Conservation (phyloP, 257 asterid species). For the Handroanthus guayacan region DNA sequence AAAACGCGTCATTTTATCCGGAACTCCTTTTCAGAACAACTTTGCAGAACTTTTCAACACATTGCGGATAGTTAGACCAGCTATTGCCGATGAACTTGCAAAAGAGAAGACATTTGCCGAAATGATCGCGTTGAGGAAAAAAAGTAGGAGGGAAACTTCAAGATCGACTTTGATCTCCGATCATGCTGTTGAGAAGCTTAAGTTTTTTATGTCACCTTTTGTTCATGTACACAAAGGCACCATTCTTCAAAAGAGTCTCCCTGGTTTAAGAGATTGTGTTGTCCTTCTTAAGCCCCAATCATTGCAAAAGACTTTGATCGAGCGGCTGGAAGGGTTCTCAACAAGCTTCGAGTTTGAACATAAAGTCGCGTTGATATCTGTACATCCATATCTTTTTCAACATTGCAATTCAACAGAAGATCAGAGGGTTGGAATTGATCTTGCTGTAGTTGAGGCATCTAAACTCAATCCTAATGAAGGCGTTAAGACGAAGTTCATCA, state of each 20-base stretch:
- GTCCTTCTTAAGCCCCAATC: conserved; percentile 54
- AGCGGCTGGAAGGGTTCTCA: conserved; percentile 31
- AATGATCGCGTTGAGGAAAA: conserved; percentile 32
- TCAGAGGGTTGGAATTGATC: conserved; percentile 28
- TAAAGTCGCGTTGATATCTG: conserved; percentile 50
- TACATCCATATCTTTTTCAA: conserved; percentile 53
- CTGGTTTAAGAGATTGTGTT: conserved; percentile 61
- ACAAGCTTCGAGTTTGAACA: conserved; percentile 46
- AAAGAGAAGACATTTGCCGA: conserved; percentile 42
- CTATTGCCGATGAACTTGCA: conserved; percentile 44
- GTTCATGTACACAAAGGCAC: conserved; percentile 70
- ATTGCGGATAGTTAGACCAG: conserved; percentile 58
- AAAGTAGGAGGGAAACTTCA: conserved; percentile 2
- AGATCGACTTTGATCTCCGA: conserved; percentile 26
- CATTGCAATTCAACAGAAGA: conserved; percentile 28
- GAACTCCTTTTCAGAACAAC: conserved; percentile 77
- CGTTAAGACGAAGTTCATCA: conserved; percentile 52
- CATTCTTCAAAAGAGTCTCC: conserved; percentile 57
- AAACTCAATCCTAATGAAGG: conserved; percentile 52
- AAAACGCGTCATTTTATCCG: conserved; percentile 67
- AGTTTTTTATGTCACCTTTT: conserved; percentile 53
- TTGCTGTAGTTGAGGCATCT: conserved; percentile 37
- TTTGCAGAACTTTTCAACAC: conserved; percentile 65
- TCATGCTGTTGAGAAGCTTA: conserved; percentile 45
- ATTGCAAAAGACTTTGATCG: conserved; percentile 52